Percentiles rank a stretch among this genome's conserved stretches.
Evolutionary conservation across 169 alveolate species (phyloP).

Genomic region (Plasmodium vivax): DNA sequence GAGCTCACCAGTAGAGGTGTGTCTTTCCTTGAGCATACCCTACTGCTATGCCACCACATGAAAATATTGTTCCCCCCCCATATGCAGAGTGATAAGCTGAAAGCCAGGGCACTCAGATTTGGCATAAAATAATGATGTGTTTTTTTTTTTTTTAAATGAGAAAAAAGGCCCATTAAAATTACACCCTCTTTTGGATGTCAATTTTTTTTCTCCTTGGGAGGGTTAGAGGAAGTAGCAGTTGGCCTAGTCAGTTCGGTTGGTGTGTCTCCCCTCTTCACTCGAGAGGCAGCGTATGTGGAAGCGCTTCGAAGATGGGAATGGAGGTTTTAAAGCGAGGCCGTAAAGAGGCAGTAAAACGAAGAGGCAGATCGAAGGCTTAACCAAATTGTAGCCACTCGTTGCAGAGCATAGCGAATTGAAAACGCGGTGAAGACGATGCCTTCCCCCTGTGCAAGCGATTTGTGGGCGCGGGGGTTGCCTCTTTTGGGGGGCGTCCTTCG

Average conservation of each 20-base stretch:
- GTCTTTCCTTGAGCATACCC: background rate
- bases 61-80: background rate
- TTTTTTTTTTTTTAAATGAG: background rate
- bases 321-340: background rate
- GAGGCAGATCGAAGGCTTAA: background rate
- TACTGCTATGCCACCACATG: background rate
- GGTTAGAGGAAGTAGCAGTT: background rate
- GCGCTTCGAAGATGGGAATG: background rate
- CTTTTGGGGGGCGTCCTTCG: background rate
- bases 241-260: background rate
- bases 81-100: slow-evolving; percentile 53
- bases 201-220: background rate
- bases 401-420: background rate
- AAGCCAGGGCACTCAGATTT: slow-evolving; percentile 73
- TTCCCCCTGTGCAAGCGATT: background rate
- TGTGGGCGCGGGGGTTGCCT: background rate
- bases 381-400: background rate
- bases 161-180: background rate
- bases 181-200: background rate
- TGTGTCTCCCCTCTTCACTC: background rate
- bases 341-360: background rate
- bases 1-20: background rate
- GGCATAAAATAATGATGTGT: slow-evolving; percentile 28
- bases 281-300: background rate
- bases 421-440: background rate